Percentiles rank a stretch among this genome's conserved stretches.
These are phyloP conservation scores for Rhizopogon vesiculosus DNA, from an alignment of 768 basidiomycete species.

Conservation along the genomic window DNA sequence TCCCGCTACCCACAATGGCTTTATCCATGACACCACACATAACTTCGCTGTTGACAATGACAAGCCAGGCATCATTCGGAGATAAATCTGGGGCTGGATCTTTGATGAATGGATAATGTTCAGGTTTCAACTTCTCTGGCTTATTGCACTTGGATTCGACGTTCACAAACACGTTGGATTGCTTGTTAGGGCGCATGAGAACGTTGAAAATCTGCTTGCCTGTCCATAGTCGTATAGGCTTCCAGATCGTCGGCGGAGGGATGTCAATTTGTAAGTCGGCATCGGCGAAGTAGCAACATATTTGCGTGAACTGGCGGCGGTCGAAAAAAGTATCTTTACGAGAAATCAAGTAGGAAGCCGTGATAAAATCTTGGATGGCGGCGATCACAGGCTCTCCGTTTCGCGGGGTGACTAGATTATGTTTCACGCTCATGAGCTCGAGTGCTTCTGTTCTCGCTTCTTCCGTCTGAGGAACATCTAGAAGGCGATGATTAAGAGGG, in stretches of 20 bases:
- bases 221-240: slow-evolving; percentile 92
- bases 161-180: slow-evolving; percentile 82
- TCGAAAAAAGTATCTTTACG: slow-evolving; percentile 91
- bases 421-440: slow-evolving; percentile 94
- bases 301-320: slow-evolving; percentile 92
- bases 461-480: slow-evolving; percentile 98
- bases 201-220: slow-evolving; percentile 99
- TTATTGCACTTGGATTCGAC: slow-evolving; percentile 96
- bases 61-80: slow-evolving; percentile 97
- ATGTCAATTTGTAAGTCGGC: slow-evolving; percentile 91
- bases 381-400: slow-evolving; percentile 99
- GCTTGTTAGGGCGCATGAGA: slow-evolving; percentile 89
- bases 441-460: slow-evolving; percentile 96
- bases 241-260: slow-evolving; percentile 92
- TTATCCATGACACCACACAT: slow-evolving; percentile 99
- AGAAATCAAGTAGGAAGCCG: slow-evolving; percentile 93
- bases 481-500: not conserved
- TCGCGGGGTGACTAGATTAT: slow-evolving; percentile 95
- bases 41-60: slow-evolving; percentile 95
- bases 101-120: slow-evolving; percentile 56
- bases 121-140: slow-evolving; percentile 66
- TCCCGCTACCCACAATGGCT: slow-evolving; percentile 93
- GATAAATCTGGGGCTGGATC: slow-evolving; percentile 73
- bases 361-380: slow-evolving; percentile 99
- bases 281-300: slow-evolving; percentile 92